Percentiles rank a stretch among this genome's conserved stretches.
Evolutionary conservation across 495 filamentous ascomycete species (phyloP).

Genomic region (Trichoderma virens): DNA sequence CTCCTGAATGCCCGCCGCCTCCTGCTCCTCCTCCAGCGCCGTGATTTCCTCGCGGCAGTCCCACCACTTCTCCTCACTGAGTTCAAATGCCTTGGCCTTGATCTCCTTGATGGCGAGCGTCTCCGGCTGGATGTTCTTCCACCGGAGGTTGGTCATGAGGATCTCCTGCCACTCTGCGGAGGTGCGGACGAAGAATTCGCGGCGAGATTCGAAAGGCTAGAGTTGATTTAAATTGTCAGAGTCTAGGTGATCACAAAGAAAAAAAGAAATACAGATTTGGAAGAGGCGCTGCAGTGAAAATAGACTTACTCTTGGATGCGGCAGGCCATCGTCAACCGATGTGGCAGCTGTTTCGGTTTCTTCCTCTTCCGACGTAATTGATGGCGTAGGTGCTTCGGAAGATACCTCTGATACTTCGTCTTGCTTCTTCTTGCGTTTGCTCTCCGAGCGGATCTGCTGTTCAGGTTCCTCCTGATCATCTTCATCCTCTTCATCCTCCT

Average conservation of each 20-base stretch:
- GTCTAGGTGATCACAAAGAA: neutral
- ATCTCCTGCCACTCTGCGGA: conserved; percentile 84
- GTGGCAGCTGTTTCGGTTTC: conserved; percentile 37
- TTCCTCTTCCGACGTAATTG: conserved; percentile 38
- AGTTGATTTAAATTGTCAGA: conserved; percentile 29
- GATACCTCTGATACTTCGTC: conserved; percentile 28
- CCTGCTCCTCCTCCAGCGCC: conserved; percentile 90
- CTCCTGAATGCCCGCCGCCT: conserved; percentile 91
- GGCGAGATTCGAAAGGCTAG: conserved; percentile 81
- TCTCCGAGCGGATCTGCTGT: conserved; percentile 30
- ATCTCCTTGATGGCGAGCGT: conserved; percentile 78
- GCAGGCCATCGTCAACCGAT: conserved; percentile 48
- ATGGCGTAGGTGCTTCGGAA: conserved; percentile 24
- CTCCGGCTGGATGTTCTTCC: conserved; percentile 52
- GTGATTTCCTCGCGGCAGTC: conserved; percentile 93
- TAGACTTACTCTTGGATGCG: conserved; percentile 44
- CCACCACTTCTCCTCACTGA: conserved; percentile 97
- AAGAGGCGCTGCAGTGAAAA: neutral
- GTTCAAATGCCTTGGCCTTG: conserved; percentile 77
- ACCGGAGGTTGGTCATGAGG: conserved; percentile 59
- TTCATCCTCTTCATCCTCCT: conserved; percentile 51
- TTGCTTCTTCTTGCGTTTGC: conserved; percentile 43
- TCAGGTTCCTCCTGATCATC: conserved; percentile 31
- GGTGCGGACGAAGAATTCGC: conserved; percentile 87
- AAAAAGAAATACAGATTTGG: neutral